phyloP scores from a whole-genome alignment of 352 stramenopile species.

The Elongisporangium prolatum region DNA sequence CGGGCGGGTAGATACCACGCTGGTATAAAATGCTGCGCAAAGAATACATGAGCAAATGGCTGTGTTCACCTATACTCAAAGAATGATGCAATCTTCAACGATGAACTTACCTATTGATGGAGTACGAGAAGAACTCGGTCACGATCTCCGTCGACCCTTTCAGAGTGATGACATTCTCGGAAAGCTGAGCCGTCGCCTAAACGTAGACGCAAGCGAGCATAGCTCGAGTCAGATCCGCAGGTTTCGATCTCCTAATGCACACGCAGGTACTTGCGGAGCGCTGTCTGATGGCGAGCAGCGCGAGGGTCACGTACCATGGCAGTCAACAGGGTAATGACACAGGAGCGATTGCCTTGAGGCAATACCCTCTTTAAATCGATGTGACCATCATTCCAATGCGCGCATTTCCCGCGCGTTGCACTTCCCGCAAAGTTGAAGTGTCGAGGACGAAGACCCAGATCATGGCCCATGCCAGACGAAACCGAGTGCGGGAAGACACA shows the following conservation, averaged over 20 bases:
- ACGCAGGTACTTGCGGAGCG: background rate
- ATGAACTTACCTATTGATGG: conserved; percentile 93
- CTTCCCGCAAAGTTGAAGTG: conserved; percentile 16
- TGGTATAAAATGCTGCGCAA: conserved; percentile 90
- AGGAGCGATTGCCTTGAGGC: background rate
- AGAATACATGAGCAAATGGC: background rate
- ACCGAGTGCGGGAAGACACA: background rate
- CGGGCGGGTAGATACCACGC: conserved; percentile 97
- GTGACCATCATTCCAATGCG: conserved; percentile 4
- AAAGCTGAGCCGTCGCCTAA: conserved; percentile 63
- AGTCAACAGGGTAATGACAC: background rate
- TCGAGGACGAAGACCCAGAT: conserved; percentile 4
- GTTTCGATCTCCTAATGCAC: background rate
- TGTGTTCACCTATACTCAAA: too few relatives aligned
- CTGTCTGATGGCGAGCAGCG: background rate
- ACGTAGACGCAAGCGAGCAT: too few relatives aligned
- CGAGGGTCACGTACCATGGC: background rate
- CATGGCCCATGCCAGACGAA: background rate
- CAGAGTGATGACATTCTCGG: conserved; percentile 97
- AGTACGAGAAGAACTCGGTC: conserved; percentile 99
- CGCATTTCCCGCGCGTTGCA: conserved; percentile 7
- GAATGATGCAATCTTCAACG: conserved; percentile 1
- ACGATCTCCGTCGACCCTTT: conserved; percentile 98
- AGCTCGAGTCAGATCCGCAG: too few relatives aligned
- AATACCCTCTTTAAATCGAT: conserved; percentile 16